These are phyloP conservation scores for Batkoa obscura DNA, from an alignment of 371 early-diverging fungal species.

Conservation along the genomic window DNA sequence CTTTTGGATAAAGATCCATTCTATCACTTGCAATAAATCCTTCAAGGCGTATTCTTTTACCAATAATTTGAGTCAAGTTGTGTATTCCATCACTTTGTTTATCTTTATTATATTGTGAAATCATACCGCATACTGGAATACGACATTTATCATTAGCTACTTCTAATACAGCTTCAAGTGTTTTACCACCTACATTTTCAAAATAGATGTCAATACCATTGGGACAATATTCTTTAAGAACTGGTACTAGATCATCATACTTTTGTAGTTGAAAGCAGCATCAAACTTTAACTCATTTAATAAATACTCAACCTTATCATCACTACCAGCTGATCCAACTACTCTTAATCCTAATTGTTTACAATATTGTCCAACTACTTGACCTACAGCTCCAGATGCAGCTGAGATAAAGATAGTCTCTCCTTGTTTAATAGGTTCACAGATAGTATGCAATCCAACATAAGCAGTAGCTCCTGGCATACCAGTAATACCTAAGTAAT, in stretches of 20 bases:
- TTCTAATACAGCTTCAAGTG: slow-evolving; percentile 28
- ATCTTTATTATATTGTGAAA: slow-evolving; percentile 40
- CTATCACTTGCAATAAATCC: slow-evolving; percentile 35
- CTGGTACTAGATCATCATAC: slow-evolving; percentile 14
- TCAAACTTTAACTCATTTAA: slow-evolving; percentile 28
- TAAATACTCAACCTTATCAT: slow-evolving; percentile 41
- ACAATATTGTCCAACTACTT: slow-evolving; percentile 40
- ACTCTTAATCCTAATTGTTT: slow-evolving; percentile 33
- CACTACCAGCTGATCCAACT: slow-evolving; percentile 41
- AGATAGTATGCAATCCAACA: slow-evolving; percentile 22
- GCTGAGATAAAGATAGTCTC: slow-evolving; percentile 26
- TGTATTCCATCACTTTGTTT: slow-evolving; percentile 19
- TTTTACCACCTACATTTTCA: slow-evolving; percentile 48
- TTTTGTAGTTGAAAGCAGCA: slow-evolving; percentile 58
- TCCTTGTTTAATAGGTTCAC: slow-evolving; percentile 32
- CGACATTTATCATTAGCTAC: slow-evolving; percentile 19
- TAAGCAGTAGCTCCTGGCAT: slow-evolving; percentile 38
- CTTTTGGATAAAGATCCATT: too few species aligned
- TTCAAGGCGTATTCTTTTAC: slow-evolving; percentile 23
- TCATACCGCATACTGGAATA: slow-evolving; percentile 32
- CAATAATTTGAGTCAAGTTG: slow-evolving; percentile 22
- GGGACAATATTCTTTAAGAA: slow-evolving; percentile 21
- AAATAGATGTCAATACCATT: slow-evolving; percentile 49
- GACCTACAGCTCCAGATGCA: slow-evolving; percentile 32
- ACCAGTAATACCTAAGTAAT: slow-evolving; percentile 31